Base-by-base conservation (phyloP, 441 rosid genomes). In the Croton laevigatus region DNA sequence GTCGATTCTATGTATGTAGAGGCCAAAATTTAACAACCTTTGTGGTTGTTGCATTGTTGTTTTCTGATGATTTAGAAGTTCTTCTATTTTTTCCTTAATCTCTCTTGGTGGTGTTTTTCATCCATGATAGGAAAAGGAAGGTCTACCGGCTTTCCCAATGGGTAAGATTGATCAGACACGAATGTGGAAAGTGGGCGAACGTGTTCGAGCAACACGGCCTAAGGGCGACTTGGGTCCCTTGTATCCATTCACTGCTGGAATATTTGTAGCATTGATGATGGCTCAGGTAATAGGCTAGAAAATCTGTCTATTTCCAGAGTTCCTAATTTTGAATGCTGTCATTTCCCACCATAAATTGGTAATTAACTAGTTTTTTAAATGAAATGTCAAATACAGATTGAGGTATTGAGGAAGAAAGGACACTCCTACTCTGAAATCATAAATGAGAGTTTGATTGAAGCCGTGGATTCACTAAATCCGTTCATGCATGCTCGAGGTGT, bases 181-280 rank as follows among this genome's bases (percentile, higher is more conserved):
- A 44, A 91, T 94, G 98, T 91, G 98, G 98, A 94, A 89, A 79
- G 97, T 94, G 1, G 98, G 98, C 71, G 94, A 91, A 80, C 84
- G 76, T 12, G 97, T 94, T 49, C 80, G 97, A 62, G 77, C 86
- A 69, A 34, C 85, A 1, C 81, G 97, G 46, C 88, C 90, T 14
- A 82, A 80, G 19, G 94, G 91, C 48, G 98, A 94, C 79, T 81
- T 94, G 61, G 98, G 98, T 58, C 97, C 97, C 7, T 71, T 92
- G 57, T 77, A 79, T 73, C 90, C 97, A 49, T 92, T 94, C 80
- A 94, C 98, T 3, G 97, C 97, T 16, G 98, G 97, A 66, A 97
- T 94, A 45, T 94, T 76, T 60, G 97, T 89, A 69, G 97, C 97
- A 62, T 77, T 92, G 67, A 94, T 92, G 98, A 92, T 94, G 98